Evolutionary conservation across 1,284 basidiomycete species (phyloP), one percentile per base, ranked within the genome.

Genomic region (Cystobasidium slooffiae): DNA sequence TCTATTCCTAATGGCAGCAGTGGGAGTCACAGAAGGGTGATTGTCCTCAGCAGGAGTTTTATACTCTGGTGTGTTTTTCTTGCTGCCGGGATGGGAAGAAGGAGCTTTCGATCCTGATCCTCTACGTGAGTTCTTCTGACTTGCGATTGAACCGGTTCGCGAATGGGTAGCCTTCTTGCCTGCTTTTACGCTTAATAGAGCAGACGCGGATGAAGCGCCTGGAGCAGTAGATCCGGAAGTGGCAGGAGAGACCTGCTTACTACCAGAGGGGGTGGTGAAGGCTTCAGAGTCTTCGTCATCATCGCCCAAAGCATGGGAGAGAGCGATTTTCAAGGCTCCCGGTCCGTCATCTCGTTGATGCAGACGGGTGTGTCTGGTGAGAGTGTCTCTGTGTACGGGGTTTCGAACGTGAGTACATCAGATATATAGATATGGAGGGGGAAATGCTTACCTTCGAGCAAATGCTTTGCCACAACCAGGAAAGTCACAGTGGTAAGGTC

Each of bases 391-490:
- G n/a, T n/a, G n/a, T n/a, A n/a, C n/a, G n/a, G n/a, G n/a, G n/a
- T n/a, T n/a, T n/a, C n/a, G 66, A 58, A 47, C 8, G 18, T 8
- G 6, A 41, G 56, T n/a, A 9, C 51, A 8, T 41, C 37, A 39
- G 37, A 41, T 8, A 31, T 9, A 41, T 41, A 39, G 4, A 41
- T 10, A 58, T 31, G 20, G 20, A 12, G 24, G 6, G 16, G 16
- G 14, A 14, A 12, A n/a, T 47, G n/a, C 52, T 41, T 31, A 65
- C 62, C 74, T 69, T 63, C 74, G n/a, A 22, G 74, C 74, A 31
- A 75, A 75, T 0, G 74, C 9, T 63, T 75, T 75, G 46, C 68
- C 74, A 64, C 72, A 74, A 61, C 55, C 56, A 49, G 51, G 20
- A 41, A 56, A 66, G 53, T 73, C 70, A 66, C 72, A 74, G 10